Conservation (phyloP, 163 green algal species). For the Scenedesmus sp. region DNA sequence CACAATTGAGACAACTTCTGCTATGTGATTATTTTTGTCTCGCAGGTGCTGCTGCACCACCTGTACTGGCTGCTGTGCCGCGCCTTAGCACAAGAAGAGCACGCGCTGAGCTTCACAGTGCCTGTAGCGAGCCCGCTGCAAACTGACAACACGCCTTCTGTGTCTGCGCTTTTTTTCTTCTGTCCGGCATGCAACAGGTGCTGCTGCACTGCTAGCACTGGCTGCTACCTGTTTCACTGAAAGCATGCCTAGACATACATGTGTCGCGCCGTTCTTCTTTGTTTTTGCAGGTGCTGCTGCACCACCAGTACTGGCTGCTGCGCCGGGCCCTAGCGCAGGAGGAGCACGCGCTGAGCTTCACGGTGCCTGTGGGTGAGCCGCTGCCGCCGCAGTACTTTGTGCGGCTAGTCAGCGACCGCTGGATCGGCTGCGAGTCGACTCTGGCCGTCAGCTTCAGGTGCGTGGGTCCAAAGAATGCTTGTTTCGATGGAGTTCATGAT, state of each 20-base stretch:
- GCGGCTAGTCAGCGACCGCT: constrained; percentile 86
- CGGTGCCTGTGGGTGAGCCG: constrained; percentile 94
- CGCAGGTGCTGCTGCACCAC: constrained; percentile 81
- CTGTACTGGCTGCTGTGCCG: constrained; percentile 97
- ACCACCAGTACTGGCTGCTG: constrained; percentile 97
- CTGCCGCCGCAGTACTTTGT: constrained; percentile 99
- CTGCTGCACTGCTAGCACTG: constrained; percentile 97
- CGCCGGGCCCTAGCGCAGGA: constrained; percentile 79
- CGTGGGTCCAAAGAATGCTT: neutral
- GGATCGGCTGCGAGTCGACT: constrained; percentile 91
- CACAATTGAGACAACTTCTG: constrained; percentile 53
- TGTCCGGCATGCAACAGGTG: constrained; percentile 22
- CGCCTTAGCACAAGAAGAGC: constrained; percentile 80
- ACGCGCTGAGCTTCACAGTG: constrained; percentile 94
- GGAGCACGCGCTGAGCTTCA: constrained; percentile 94
- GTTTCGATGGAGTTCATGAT: too few relatives aligned
- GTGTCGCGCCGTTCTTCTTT: neutral
- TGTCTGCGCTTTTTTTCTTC: too few relatives aligned
- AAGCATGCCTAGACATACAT: too few relatives aligned
- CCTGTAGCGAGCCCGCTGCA: constrained; percentile 93
- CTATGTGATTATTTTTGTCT: too few relatives aligned
- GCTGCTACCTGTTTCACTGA: constrained; percentile 72
- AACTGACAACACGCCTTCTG: too few relatives aligned
- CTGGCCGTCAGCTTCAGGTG: constrained; percentile 88
- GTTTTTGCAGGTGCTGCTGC: constrained; percentile 78